These are phyloP conservation scores for Prunella vulgaris DNA, from an alignment of 257 asterid genomes.

Conservation along the genomic window DNA sequence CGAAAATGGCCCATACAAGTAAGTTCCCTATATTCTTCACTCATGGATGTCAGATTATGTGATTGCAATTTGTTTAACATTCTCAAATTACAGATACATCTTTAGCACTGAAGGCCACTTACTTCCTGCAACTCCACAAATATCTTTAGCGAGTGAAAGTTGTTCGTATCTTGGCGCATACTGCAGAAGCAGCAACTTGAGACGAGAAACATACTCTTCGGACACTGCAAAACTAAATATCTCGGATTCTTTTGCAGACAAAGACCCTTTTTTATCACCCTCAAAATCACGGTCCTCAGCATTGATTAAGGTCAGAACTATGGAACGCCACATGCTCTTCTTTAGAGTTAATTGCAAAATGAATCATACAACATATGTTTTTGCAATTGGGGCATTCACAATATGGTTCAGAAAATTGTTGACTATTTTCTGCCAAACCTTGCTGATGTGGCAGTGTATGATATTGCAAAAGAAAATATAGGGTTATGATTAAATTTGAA, in stretches of 20 bases:
- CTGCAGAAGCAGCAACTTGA: slow-evolving; percentile 54
- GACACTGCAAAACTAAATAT: slow-evolving; percentile 40
- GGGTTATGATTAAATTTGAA: too few relatives aligned
- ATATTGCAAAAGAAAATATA: too few relatives aligned
- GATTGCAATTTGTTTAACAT: neutral
- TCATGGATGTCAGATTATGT: neutral
- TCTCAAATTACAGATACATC: slow-evolving; percentile 58
- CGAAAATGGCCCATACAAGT: slow-evolving; percentile 98
- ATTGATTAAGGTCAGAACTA: slow-evolving; percentile 60
- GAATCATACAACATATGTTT: too few relatives aligned
- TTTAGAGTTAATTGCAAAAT: neutral
- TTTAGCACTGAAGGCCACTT: slow-evolving; percentile 99
- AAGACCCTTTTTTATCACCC: slow-evolving; percentile 33
- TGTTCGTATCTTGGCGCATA: slow-evolving; percentile 87
- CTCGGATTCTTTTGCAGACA: slow-evolving; percentile 31
- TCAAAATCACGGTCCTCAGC: slow-evolving; percentile 44
- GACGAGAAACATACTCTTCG: slow-evolving; percentile 37
- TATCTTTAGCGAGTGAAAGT: slow-evolving; percentile 68
- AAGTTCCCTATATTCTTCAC: slow-evolving; percentile 17
- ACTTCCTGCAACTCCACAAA: slow-evolving; percentile 86
- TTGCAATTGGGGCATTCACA: too few relatives aligned
- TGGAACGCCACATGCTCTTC: neutral
- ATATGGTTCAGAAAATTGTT: too few relatives aligned
- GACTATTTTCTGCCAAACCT: too few relatives aligned
- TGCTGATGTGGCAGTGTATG: too few relatives aligned